These are phyloP conservation scores for Picea abies DNA, from an alignment of 83 land plant genomes.

Conservation along the genomic window DNA sequence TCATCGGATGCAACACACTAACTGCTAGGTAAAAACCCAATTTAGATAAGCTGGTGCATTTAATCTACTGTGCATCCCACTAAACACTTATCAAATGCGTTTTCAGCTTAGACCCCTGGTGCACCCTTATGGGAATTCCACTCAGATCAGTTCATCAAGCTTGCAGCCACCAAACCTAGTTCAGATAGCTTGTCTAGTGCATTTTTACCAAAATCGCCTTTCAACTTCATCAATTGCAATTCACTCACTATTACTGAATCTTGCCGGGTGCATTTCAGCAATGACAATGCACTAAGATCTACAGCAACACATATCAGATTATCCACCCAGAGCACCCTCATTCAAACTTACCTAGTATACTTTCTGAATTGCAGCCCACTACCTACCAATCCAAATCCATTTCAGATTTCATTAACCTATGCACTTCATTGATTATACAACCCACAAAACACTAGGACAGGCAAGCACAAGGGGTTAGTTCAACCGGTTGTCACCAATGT, in stretches of 20 bases:
- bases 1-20: background rate
- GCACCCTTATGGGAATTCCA: background rate
- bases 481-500: too few species aligned
- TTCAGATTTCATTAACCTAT: background rate
- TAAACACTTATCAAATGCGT: background rate
- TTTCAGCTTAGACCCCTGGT: background rate
- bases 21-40: background rate
- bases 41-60: background rate
- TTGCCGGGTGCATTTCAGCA: background rate
- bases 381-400: background rate
- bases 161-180: background rate
- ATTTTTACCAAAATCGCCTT: background rate
- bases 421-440: background rate
- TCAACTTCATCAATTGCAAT: background rate
- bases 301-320: background rate
- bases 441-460: background rate
- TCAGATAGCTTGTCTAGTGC: background rate
- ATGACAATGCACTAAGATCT: background rate
- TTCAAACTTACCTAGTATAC: too few species aligned
- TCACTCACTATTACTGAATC: background rate
- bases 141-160: background rate
- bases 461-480: too few species aligned
- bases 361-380: background rate
- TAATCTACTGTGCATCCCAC: too few species aligned
- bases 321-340: too few species aligned